A percentile compares a stretch with the other conserved stretches of the same genome.
Conservation (phyloP, 768 basidiomycete genomes). For the Leucocoprinus leucothites region DNA sequence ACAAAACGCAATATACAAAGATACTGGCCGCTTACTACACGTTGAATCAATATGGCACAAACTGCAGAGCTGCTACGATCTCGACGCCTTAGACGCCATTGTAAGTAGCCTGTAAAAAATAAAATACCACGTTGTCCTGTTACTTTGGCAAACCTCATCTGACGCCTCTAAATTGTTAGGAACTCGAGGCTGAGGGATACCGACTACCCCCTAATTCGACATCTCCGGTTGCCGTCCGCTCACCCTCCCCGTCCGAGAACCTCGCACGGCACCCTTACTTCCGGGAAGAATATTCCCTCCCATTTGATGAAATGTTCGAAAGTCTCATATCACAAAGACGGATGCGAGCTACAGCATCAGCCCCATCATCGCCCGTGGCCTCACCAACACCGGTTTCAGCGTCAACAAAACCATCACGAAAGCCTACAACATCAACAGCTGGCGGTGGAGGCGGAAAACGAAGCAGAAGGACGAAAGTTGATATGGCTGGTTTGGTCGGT, state of each 20-base stretch:
- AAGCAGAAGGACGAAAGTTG: constrained; percentile 50
- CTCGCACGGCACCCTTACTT: constrained; percentile 71
- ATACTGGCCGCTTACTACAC: constrained; percentile 60
- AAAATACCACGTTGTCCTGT: too few species aligned
- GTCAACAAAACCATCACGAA: constrained; percentile 23
- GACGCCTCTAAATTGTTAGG: constrained; percentile 24
- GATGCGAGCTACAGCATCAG: constrained; percentile 59
- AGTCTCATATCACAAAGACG: constrained; percentile 59
- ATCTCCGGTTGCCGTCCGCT: constrained; percentile 50
- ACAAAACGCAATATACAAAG: constrained; percentile 65
- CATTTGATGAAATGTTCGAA: constrained; percentile 59
- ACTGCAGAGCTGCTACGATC: constrained; percentile 64
- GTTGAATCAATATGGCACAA: constrained; percentile 75
- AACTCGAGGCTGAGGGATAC: constrained; percentile 38
- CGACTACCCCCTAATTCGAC: constrained; percentile 22
- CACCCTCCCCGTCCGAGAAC: constrained; percentile 69
- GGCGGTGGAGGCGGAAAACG: constrained; percentile 30
- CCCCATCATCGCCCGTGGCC: constrained; percentile 57
- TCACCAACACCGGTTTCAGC: constrained; percentile 24
- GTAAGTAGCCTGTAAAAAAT: constrained; percentile 37
- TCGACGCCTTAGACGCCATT: constrained; percentile 70
- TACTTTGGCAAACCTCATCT: background rate
- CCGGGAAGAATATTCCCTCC: constrained; percentile 63
- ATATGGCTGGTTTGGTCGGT: constrained; percentile 70
- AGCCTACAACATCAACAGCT: constrained; percentile 16